Percentiles rank a stretch among this genome's conserved stretches.
Evolutionary conservation across 306 rosid species (phyloP).

Genomic region (Vicia sativa): DNA sequence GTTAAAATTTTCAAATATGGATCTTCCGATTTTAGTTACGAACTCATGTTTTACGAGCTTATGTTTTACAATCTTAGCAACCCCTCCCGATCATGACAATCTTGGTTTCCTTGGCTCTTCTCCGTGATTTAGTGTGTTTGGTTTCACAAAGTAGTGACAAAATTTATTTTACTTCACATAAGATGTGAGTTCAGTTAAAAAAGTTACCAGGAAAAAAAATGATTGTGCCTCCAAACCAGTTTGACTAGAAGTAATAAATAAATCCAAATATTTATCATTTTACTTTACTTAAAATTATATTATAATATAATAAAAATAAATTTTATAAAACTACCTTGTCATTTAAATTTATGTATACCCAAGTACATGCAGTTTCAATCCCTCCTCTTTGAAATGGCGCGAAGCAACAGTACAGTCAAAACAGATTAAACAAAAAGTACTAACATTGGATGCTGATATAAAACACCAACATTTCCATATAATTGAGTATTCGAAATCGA

Average conservation of each 20-base stretch:
- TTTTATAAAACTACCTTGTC: neutral
- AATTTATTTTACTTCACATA: slow-evolving; percentile 6
- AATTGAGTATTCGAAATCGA: neutral
- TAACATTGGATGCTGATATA: slow-evolving; percentile 15
- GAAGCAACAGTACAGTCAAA: slow-evolving; percentile 4
- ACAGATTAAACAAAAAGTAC: slow-evolving; percentile 1
- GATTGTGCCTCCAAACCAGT: neutral
- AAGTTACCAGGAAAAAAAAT: neutral
- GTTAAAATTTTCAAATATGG: too few relatives aligned
- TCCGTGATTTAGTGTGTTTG: neutral
- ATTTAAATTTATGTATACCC: neutral
- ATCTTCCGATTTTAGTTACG: too few relatives aligned
- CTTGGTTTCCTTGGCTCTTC: slow-evolving; percentile 10
- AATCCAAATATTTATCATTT: neutral
- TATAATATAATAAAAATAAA: neutral
- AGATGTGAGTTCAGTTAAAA: neutral
- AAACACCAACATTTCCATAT: slow-evolving; percentile 1
- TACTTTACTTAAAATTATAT: slow-evolving; percentile 3
- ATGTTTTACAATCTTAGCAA: too few relatives aligned
- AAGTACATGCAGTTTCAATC: neutral
- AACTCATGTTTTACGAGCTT: too few relatives aligned
- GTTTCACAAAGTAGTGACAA: slow-evolving; percentile 11
- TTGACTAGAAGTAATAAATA: neutral
- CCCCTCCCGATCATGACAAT: too few relatives aligned
- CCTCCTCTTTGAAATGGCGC: neutral